A percentile compares a stretch with the other conserved stretches of the same genome.
These are phyloP conservation scores for Pichia membranifaciens DNA, from an alignment of 805 yeast species.

Conservation along the genomic window DNA sequence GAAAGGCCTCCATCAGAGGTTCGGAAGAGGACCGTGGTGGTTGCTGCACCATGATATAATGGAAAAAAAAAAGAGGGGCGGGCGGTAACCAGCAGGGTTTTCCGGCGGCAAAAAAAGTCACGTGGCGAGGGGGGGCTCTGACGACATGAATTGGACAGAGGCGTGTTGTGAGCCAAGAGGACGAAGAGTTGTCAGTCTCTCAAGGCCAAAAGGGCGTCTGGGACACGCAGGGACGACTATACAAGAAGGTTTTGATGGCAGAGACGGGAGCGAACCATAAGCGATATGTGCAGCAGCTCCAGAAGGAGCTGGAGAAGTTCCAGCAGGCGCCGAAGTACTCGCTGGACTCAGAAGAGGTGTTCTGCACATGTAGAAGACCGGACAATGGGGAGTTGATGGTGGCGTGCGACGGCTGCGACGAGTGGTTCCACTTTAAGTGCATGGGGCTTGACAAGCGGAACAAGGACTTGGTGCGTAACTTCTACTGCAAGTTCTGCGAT, in stretches of 20 bases:
- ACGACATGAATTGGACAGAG: no score
- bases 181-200: no score
- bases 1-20: not conserved
- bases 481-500: conserved; percentile 70
- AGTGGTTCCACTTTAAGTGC: conserved; percentile 87
- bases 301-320: conserved; percentile 27
- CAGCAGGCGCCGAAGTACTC: conserved; percentile 35
- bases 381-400: conserved; percentile 84
- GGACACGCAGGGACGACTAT: no score
- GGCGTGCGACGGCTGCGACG: conserved; percentile 93
- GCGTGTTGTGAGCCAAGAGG: no score
- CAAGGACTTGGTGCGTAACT: conserved; percentile 54
- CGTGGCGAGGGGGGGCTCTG: no score
- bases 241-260: no score
- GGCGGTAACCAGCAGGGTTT: no score
- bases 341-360: conserved; percentile 51
- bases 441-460: conserved; percentile 50
- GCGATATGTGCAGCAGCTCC: conserved; percentile 18
- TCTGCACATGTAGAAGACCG: conserved; percentile 71
- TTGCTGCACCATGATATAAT: not conserved
- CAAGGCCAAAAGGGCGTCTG: no score
- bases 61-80: not conserved
- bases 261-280: not conserved
- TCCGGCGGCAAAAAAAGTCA: no score
- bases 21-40: not conserved